These are phyloP conservation scores for Aureobasidium sp. DNA, from an alignment of 2,329 filamentous ascomycete genomes.

Conservation along the genomic window DNA sequence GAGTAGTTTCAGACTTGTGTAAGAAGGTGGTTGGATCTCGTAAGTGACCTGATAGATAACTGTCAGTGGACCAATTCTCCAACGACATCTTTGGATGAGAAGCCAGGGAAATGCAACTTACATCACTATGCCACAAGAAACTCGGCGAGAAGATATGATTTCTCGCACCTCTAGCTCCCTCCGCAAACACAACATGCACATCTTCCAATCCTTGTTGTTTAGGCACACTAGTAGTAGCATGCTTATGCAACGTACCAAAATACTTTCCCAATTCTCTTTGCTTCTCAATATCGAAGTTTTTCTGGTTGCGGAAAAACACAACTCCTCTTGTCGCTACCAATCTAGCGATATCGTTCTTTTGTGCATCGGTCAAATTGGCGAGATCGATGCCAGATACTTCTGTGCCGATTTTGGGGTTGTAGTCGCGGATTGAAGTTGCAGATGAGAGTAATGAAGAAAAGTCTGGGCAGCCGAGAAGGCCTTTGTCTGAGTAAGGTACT, in stretches of 20 bases:
- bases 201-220: slow-evolving; percentile 45
- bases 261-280: slow-evolving; percentile 19
- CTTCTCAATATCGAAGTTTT: slow-evolving; percentile 41
- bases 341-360: slow-evolving; percentile 49
- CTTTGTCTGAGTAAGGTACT: slow-evolving; percentile 47
- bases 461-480: slow-evolving; percentile 46
- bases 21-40: slow-evolving; percentile 51
- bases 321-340: slow-evolving; percentile 50
- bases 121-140: slow-evolving; percentile 50
- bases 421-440: slow-evolving; percentile 51
- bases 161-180: slow-evolving; percentile 47
- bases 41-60: slow-evolving; percentile 42
- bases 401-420: slow-evolving; percentile 50
- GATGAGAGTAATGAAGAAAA: slow-evolving; percentile 47
- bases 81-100: too few species aligned
- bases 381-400: slow-evolving; percentile 48
- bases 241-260: slow-evolving; percentile 18
- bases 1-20: slow-evolving; percentile 50
- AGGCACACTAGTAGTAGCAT: slow-evolving; percentile 34
- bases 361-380: slow-evolving; percentile 42
- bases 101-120: background rate
- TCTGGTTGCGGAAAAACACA: slow-evolving; percentile 51
- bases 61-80: background rate
- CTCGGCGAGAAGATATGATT: slow-evolving; percentile 46
- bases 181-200: slow-evolving; percentile 51